These are phyloP conservation scores for Malassezia dermatis DNA, from an alignment of 1,284 basidiomycete genomes.

Conservation along the genomic window DNA sequence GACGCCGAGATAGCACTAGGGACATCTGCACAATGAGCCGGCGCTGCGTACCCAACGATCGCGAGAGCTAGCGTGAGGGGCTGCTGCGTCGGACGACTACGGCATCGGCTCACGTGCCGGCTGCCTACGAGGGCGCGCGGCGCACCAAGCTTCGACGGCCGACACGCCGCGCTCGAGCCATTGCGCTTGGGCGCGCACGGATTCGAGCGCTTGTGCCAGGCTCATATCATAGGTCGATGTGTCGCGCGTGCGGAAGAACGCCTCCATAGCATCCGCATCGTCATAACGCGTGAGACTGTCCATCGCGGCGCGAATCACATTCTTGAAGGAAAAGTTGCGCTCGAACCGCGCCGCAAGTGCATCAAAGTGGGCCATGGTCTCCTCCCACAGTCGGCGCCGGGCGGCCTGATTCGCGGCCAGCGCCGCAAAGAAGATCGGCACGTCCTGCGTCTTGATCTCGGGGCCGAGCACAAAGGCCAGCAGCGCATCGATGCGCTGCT, in stretches of 20 bases:
- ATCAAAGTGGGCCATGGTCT: constrained; percentile 43
- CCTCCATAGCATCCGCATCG: constrained; percentile 60
- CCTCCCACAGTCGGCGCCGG: constrained; percentile 46
- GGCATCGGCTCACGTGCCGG: not conserved
- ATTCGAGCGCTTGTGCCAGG: constrained; percentile 61
- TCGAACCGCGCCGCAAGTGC: constrained; percentile 57
- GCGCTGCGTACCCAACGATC: not conserved
- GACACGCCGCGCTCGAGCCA: constrained; percentile 55
- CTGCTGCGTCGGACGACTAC: not conserved
- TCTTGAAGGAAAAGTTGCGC: constrained; percentile 38
- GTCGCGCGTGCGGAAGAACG: constrained; percentile 52
- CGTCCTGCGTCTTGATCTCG: constrained; percentile 44
- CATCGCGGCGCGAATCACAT: constrained; percentile 54
- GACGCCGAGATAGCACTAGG: not conserved
- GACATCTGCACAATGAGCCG: not conserved
- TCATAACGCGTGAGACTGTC: constrained; percentile 58
- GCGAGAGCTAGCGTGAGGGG: not conserved
- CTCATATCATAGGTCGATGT: constrained; percentile 52
- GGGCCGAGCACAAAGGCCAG: constrained; percentile 30
- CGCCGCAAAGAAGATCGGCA: constrained; percentile 43
- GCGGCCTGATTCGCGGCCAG: constrained; percentile 39
- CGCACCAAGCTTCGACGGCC: not conserved
- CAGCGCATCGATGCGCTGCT: constrained; percentile 34
- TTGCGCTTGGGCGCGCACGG: constrained; percentile 55
- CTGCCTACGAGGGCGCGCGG: not conserved